Conservation (phyloP, 805 yeast genomes). For the Ogataea angusta region DNA sequence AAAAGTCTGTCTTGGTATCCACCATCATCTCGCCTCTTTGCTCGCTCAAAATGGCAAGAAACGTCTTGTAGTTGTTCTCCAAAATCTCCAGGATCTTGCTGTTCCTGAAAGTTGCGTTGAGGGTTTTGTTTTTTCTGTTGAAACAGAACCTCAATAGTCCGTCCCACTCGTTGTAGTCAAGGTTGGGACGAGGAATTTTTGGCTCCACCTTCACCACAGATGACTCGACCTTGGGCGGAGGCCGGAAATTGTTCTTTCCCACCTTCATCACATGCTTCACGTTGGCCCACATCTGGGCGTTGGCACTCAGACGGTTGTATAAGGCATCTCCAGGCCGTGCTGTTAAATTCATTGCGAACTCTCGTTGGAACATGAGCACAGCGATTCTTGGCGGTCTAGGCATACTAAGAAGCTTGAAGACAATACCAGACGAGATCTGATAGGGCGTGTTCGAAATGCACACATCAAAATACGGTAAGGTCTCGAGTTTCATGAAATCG, state of each 20-base stretch:
- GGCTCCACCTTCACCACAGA: slow-evolving; percentile 93
- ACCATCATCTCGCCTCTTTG: slow-evolving; percentile 48
- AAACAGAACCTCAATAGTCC: slow-evolving; percentile 89
- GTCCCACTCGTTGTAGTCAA: slow-evolving; percentile 96
- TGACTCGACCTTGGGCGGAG: slow-evolving; percentile 98
- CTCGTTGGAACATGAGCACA: slow-evolving; percentile 96
- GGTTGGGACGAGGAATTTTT: slow-evolving; percentile 88
- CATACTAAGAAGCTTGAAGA: slow-evolving; percentile 84
- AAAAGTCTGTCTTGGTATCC: slow-evolving; percentile 39
- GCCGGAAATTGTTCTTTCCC: slow-evolving; percentile 93
- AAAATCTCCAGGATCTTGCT: slow-evolving; percentile 73
- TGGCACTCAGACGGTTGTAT: slow-evolving; percentile 90
- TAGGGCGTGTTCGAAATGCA: slow-evolving; percentile 98
- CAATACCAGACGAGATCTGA: slow-evolving; percentile 95
- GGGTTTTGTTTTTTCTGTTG: slow-evolving; percentile 89
- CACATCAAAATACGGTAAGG: slow-evolving; percentile 85
- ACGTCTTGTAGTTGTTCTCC: slow-evolving; percentile 85
- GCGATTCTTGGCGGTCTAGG: slow-evolving; percentile 95
- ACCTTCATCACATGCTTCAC: slow-evolving; percentile 98
- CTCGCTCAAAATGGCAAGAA: slow-evolving; percentile 47
- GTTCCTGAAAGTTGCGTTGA: slow-evolving; percentile 89
- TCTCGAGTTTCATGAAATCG: slow-evolving; percentile 91
- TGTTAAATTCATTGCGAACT: slow-evolving; percentile 86
- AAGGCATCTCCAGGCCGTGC: slow-evolving; percentile 96
- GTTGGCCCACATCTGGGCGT: slow-evolving; percentile 99